A percentile compares a stretch with the other conserved stretches of the same genome.
Conservation (phyloP, 805 yeast genomes). For the Candida morakotiae region DNA sequence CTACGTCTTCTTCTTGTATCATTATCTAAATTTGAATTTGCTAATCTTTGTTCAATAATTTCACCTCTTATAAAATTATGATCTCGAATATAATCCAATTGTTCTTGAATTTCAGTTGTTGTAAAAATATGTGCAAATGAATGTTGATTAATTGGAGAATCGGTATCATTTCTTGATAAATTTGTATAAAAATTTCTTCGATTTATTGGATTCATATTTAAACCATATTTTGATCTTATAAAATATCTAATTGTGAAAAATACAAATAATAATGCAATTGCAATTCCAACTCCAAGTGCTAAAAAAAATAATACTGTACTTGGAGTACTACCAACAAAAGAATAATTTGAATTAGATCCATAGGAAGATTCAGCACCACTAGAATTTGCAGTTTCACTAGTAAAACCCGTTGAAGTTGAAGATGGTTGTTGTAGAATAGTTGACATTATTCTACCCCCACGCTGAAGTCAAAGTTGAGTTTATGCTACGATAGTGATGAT, state of each 20-base stretch:
- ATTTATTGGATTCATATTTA: slow-evolving; percentile 40
- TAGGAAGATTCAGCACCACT: background rate
- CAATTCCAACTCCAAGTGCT: slow-evolving; percentile 58
- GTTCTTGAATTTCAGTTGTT: slow-evolving; percentile 27
- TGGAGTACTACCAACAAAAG: slow-evolving; percentile 44
- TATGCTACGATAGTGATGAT: too few species aligned
- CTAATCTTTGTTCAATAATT: slow-evolving; percentile 13
- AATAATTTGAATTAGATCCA: background rate
- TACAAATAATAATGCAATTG: slow-evolving; percentile 51
- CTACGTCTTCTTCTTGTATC: slow-evolving; percentile 40
- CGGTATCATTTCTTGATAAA: background rate
- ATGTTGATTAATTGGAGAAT: slow-evolving; percentile 5
- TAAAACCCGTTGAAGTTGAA: background rate
- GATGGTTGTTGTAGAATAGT: too few species aligned
- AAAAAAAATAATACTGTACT: slow-evolving; percentile 62
- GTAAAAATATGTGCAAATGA: slow-evolving; percentile 8
- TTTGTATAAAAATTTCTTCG: slow-evolving; percentile 13
- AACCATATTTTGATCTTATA: slow-evolving; percentile 53
- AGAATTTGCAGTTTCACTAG: background rate
- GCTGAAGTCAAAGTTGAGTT: too few species aligned
- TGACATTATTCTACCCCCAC: too few species aligned
- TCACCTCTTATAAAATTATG: slow-evolving; percentile 30
- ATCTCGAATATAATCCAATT: slow-evolving; percentile 30
- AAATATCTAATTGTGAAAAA: slow-evolving; percentile 61
- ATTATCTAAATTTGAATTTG: slow-evolving; percentile 19